Evolutionary conservation across 495 filamentous ascomycete species (phyloP), one percentile per base, ranked within the genome.

Genomic region (Penicillium verhagenii): DNA sequence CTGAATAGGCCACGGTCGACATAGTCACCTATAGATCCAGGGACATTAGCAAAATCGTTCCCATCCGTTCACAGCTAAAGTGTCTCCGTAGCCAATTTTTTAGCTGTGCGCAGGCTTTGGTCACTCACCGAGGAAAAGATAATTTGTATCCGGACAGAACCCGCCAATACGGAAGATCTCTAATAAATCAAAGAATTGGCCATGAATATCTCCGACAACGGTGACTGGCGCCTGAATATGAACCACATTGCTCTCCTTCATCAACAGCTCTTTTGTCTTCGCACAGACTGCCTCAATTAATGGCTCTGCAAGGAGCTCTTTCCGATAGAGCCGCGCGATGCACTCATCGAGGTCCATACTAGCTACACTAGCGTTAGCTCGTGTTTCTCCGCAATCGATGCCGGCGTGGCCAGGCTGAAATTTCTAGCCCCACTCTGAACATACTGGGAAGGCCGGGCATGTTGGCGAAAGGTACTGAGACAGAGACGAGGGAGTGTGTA

Each of bases 181-280:
- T 42, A 97, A 90, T 81, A 98, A 83, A 65, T 98, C 94, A 65
- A 91, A 97, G 72, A 98, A 98, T 73, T 98, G 94, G 16, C 94
- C 94, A 72, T 98, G 94, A 61, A 98, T 98, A 65, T 98, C 94
- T 56, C 94, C 94, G 7, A 98, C 95, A 2, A 98, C 94, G n/a
- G 94, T 98, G 38, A 98, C 90, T 7, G 94, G 94, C 14, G 94
- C 92, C 51, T 85, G 85, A 54, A 98, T 95, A 68, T 98, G 94
- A 39, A 98, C 94, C 46, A 98, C 94, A 78, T 98, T 98, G 80
- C 93, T 97, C 82, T 98, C 94, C 69, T 94, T 95, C 94, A 98
- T 98, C 57, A 98, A 79, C 52, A 97, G 81, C 72, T 98, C 94
- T 60, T 98, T 98, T 11, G 95, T 91, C 71, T 98, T 98, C 64